Base-by-base conservation (phyloP, 805 yeast genomes). In the Yamadazyma tumulicola region DNA sequence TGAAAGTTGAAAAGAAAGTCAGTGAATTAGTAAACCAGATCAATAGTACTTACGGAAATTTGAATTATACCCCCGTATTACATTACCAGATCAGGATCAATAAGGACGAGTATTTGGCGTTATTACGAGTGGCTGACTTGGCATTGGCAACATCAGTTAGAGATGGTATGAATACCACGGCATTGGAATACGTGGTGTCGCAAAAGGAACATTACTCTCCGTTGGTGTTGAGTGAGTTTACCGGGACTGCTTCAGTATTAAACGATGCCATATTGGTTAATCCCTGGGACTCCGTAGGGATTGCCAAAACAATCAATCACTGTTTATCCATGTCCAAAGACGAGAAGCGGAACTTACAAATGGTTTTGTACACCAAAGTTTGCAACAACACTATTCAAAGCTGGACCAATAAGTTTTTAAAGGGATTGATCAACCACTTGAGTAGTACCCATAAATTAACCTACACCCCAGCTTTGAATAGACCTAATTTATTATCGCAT, bases 221-320 rank as follows among this genome's bases (percentile, higher is more conserved):
- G 0, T 70, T 94, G 51, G 78, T 93, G 24, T 64, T 93, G 29
- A 85, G 96, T 15, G 99, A 93, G 63, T 93, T 93, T 54, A 84
- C 95, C 37, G 99, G 98, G 29, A 80, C 94, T 3, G 77, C 87
- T 0, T 65, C 84, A 2, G 82, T 82, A 2, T 57, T 84, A 35
- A 71, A 69, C 35, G 85, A 81, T 41, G 85, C 96, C 0, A 71
- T 85, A 32, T 75, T 83, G 44, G 93, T 93, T 22, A 93, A 93
- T 49, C 99, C 99, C 6, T 93, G 97, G 96, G 97, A 93, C 61
- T 73, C 94, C 0, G 91, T 86, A 17, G 95, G 95, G 2, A 91
- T 91, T 23, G 91, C 98, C 1, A 83, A 78, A 49, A 74, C 88
- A 5, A 83, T 94, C 37, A 69, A 88, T 54, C 77, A 75, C 32